Evolutionary conservation across 163 green algal genomes (phyloP).

Genomic region (Volvox carteri): DNA sequence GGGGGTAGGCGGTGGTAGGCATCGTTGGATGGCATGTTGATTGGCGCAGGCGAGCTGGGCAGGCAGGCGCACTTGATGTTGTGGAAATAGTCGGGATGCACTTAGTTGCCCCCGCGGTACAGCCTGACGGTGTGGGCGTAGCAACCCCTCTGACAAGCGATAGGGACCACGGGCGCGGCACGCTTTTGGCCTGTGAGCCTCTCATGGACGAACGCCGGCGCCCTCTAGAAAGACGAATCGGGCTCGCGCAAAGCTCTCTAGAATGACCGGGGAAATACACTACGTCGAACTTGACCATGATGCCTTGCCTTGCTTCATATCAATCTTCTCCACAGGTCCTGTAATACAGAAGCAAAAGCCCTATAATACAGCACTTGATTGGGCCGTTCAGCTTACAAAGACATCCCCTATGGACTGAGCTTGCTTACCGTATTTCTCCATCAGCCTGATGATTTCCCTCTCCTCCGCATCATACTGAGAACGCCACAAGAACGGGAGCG

Average conservation of each 20-base stretch:
- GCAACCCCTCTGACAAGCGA: background rate
- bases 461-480: constrained; percentile 51
- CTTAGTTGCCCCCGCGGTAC: constrained; percentile 2
- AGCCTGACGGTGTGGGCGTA: constrained; percentile 16
- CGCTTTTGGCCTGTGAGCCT: background rate
- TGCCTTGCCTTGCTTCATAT: constrained; percentile 56
- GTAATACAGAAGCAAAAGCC: background rate
- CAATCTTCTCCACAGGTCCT: constrained; percentile 52
- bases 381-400: background rate
- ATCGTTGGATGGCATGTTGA: constrained; percentile 6
- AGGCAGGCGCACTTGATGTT: constrained; percentile 29
- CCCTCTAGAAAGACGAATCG: background rate
- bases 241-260: background rate
- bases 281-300: constrained; percentile 4
- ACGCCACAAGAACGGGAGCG: background rate
- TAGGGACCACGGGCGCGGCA: background rate
- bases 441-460: constrained; percentile 23
- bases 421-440: constrained; percentile 42
- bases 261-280: background rate
- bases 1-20: constrained; percentile 9
- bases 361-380: background rate
- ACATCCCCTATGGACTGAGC: background rate
- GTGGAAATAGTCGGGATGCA: constrained; percentile 11
- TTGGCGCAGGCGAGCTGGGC: constrained; percentile 2
- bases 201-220: background rate